Evolutionary conservation across 108 stramenopile genomes (phyloP).

Genomic region (Fragilariopsis cylindrus): DNA sequence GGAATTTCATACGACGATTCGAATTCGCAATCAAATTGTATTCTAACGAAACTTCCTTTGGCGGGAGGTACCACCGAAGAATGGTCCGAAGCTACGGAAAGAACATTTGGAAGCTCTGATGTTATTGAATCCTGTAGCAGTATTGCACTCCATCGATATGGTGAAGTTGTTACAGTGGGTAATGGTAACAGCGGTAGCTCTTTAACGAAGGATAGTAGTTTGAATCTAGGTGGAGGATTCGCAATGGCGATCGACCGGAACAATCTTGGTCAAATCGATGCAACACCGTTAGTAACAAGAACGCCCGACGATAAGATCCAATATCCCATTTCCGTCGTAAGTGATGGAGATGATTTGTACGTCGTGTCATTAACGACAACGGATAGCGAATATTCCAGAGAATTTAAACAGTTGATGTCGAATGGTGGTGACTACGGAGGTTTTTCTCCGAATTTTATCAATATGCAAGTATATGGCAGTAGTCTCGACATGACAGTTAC

Average conservation of each 20-base stretch:
- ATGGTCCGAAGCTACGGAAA: background rate
- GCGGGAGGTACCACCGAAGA: background rate
- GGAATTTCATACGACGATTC: slow-evolving; percentile 10
- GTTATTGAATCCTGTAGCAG: slow-evolving; percentile 2
- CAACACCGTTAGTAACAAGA: background rate
- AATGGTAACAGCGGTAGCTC: slow-evolving; percentile 7
- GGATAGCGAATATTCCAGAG: slow-evolving; percentile 8
- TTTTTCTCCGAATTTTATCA: slow-evolving; percentile 26
- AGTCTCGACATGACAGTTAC: slow-evolving; percentile 21
- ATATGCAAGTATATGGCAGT: slow-evolving; percentile 19
- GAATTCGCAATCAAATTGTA: background rate
- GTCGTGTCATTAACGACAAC: slow-evolving; percentile 24
- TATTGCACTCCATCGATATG: background rate
- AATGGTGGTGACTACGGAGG: background rate
- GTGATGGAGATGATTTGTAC: slow-evolving; percentile 24
- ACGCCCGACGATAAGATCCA: background rate
- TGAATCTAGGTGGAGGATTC: slow-evolving; percentile 4
- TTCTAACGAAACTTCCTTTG: background rate
- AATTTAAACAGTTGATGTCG: background rate
- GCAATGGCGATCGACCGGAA: slow-evolving; percentile 10
- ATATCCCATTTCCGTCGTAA: slow-evolving; percentile 24
- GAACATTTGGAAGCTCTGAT: background rate
- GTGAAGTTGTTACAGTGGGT: slow-evolving; percentile 19
- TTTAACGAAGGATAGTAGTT: background rate
- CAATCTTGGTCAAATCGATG: background rate